These are phyloP conservation scores for Sporopachydermia lactativora DNA, from an alignment of 805 yeast species.

Conservation along the genomic window DNA sequence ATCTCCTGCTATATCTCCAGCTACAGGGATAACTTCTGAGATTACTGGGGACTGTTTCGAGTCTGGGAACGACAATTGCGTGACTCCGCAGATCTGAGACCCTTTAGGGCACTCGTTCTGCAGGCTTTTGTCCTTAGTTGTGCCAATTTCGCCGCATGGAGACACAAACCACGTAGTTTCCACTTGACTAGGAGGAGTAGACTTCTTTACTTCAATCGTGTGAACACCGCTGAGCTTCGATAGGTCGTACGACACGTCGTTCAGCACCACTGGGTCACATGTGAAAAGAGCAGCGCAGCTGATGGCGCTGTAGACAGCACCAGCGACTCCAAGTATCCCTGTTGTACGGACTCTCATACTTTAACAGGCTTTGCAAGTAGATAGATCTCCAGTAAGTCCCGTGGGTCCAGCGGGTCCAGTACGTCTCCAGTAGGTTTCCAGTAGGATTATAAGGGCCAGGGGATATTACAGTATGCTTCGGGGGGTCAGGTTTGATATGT, in stretches of 20 bases:
- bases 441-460: too few relatives aligned
- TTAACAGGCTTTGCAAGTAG: too few relatives aligned
- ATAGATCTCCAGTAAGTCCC: too few relatives aligned
- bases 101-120: conserved; percentile 48
- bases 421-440: too few relatives aligned
- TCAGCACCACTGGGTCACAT: conserved; percentile 13
- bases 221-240: conserved; percentile 36
- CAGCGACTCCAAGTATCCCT: too few relatives aligned
- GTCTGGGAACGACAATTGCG: conserved; percentile 37
- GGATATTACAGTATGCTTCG: too few relatives aligned
- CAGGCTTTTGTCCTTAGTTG: conserved; percentile 16
- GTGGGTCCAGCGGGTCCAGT: too few relatives aligned
- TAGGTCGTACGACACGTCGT: conserved; percentile 23
- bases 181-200: conserved; percentile 72
- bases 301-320: too few relatives aligned
- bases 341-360: too few relatives aligned
- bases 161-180: conserved; percentile 55
- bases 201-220: conserved; percentile 22
- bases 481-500: too few relatives aligned
- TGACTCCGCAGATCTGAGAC: conserved; percentile 69
- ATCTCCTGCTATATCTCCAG: conserved; percentile 17
- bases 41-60: conserved; percentile 25
- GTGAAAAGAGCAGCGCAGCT: conserved; percentile 15
- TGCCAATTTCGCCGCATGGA: conserved; percentile 42
- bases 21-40: conserved; percentile 45